A percentile compares a stretch with the other conserved stretches of the same genome.
Evolutionary conservation across 2,329 filamentous ascomycete genomes (phyloP).

Genomic region (Colletotrichum liriopes): DNA sequence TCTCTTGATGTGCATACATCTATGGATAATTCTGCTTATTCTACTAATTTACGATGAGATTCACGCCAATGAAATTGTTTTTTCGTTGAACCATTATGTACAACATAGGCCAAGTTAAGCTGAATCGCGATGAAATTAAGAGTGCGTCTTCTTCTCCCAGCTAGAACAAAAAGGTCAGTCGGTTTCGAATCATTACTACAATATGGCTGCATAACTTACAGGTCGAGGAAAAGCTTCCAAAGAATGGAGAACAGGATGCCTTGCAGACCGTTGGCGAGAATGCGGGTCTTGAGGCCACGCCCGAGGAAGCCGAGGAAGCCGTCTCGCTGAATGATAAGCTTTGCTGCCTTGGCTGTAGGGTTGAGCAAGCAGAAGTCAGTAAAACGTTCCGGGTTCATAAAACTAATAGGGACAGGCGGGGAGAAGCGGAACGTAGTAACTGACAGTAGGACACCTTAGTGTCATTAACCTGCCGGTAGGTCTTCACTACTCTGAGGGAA

Average conservation of each 20-base stretch:
- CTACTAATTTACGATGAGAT: not conserved
- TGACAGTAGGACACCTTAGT: slow-evolving; percentile 63
- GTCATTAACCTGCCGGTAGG: slow-evolving; percentile 66
- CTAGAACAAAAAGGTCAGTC: slow-evolving; percentile 1
- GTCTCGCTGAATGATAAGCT: slow-evolving; percentile 57
- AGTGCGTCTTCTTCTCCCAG: slow-evolving; percentile 39
- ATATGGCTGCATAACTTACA: slow-evolving; percentile 53
- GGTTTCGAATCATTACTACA: too few species aligned
- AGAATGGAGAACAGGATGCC: slow-evolving; percentile 64
- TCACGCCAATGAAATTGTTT: too few species aligned
- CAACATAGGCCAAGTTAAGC: not conserved
- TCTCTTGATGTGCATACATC: not conserved
- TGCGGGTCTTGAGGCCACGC: slow-evolving; percentile 63
- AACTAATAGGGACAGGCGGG: too few species aligned
- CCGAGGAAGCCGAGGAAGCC: slow-evolving; percentile 61
- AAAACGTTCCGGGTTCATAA: not conserved
- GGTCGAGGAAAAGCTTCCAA: slow-evolving; percentile 64
- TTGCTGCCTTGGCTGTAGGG: slow-evolving; percentile 58
- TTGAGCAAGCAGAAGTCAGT: not conserved
- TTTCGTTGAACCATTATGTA: too few species aligned
- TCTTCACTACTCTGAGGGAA: slow-evolving; percentile 64
- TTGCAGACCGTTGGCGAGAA: slow-evolving; percentile 64
- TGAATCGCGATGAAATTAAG: not conserved
- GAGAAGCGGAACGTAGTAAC: not conserved
- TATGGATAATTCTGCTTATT: not conserved